A percentile compares a stretch with the other conserved stretches of the same genome.
Conservation (phyloP, 2,329 filamentous ascomycete genomes). For the Coccinonectria pachysandricola region DNA sequence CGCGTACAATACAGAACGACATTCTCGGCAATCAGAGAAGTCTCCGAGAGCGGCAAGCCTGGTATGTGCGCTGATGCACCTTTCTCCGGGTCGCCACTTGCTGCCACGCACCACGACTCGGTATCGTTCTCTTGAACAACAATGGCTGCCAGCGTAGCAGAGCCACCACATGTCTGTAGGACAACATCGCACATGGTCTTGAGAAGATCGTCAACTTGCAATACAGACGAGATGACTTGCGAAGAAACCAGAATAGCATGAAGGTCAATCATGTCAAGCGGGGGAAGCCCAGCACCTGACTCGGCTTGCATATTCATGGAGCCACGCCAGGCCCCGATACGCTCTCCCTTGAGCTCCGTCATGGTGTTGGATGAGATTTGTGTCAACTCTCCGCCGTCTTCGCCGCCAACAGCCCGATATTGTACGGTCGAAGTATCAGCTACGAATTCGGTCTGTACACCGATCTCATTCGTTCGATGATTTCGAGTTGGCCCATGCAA, state of each 20-base stretch:
- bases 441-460: slow-evolving; percentile 61
- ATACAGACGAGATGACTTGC: slow-evolving; percentile 68
- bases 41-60: slow-evolving; percentile 53
- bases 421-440: slow-evolving; percentile 43
- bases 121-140: slow-evolving; percentile 58
- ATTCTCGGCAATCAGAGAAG: slow-evolving; percentile 62
- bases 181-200: slow-evolving; percentile 78
- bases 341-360: slow-evolving; percentile 43
- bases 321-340: slow-evolving; percentile 53
- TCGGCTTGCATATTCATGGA: slow-evolving; percentile 46
- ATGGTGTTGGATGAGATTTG: slow-evolving; percentile 34
- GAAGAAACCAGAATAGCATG: slow-evolving; percentile 70
- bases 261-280: slow-evolving; percentile 74
- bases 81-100: slow-evolving; percentile 60
- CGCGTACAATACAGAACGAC: slow-evolving; percentile 68
- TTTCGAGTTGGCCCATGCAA: slow-evolving; percentile 52
- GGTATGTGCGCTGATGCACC: slow-evolving; percentile 58
- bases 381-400: slow-evolving; percentile 31
- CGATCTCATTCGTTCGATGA: slow-evolving; percentile 49
- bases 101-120: slow-evolving; percentile 60
- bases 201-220: slow-evolving; percentile 64
- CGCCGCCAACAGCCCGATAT: slow-evolving; percentile 37
- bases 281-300: slow-evolving; percentile 53
- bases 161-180: slow-evolving; percentile 62
- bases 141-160: slow-evolving; percentile 62